These are phyloP conservation scores for Naematelia aurantialba DNA, from an alignment of 768 basidiomycete species.

Conservation along the genomic window DNA sequence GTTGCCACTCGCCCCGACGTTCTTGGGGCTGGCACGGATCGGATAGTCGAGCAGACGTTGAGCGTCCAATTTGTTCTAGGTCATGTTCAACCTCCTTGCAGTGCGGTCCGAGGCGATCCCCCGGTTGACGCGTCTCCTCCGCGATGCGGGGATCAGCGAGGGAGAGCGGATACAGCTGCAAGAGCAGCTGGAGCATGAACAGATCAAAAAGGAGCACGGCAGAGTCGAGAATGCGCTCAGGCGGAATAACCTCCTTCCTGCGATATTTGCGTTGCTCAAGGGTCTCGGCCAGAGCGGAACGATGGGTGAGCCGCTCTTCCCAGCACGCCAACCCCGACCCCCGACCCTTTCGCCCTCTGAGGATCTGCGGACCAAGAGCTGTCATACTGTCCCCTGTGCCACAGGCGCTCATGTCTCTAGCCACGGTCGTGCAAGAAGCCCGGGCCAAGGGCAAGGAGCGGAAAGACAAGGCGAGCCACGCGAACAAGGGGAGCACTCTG, in stretches of 20 bases:
- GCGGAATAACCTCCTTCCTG: slow-evolving; percentile 44
- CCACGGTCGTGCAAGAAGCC: slow-evolving; percentile 31
- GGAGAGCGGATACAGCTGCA: slow-evolving; percentile 16
- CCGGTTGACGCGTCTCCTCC: slow-evolving; percentile 60
- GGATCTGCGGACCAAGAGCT: neutral
- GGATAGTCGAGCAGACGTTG: too few relatives aligned
- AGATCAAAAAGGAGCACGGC: slow-evolving; percentile 30
- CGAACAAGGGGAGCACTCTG: neutral
- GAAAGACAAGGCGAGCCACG: slow-evolving; percentile 14
- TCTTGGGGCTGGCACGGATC: too few relatives aligned
- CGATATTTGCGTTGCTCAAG: slow-evolving; percentile 42
- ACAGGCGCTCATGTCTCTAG: slow-evolving; percentile 10
- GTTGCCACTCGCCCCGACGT: slow-evolving; percentile 49
- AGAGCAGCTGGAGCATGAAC: slow-evolving; percentile 39
- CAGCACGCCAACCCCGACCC: too few relatives aligned
- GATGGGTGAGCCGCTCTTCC: slow-evolving; percentile 27
- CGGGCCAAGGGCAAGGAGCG: slow-evolving; percentile 34
- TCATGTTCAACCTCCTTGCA: slow-evolving; percentile 89
- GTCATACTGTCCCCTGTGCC: neutral
- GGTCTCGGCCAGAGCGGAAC: slow-evolving; percentile 33
- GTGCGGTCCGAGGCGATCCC: slow-evolving; percentile 78
- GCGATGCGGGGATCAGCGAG: slow-evolving; percentile 40
- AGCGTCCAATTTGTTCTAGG: too few relatives aligned
- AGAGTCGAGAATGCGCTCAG: slow-evolving; percentile 41
- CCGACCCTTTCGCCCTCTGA: neutral